Evolutionary conservation across 441 rosid genomes (phyloP).

Genomic region (Sinapis alba): DNA sequence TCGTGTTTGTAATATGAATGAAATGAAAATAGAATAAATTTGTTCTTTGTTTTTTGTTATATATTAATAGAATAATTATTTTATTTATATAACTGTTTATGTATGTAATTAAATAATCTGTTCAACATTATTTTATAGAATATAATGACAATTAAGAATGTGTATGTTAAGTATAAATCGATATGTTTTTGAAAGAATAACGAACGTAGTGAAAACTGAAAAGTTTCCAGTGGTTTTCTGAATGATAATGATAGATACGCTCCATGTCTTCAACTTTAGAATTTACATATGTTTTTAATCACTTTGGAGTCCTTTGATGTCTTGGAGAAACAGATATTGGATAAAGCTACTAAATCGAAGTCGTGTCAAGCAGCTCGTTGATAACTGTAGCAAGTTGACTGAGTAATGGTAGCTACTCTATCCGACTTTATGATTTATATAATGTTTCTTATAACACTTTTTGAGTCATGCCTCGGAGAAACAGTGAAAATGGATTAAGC

Average conservation of each 20-base stretch:
- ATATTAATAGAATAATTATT: background rate
- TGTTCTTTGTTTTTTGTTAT: too few species aligned
- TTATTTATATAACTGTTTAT: background rate
- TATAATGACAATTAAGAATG: background rate
- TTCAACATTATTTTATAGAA: background rate
- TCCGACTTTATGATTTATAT: background rate
- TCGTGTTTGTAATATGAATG: too few species aligned
- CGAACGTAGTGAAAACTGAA: background rate
- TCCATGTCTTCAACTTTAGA: background rate
- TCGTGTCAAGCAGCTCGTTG: background rate
- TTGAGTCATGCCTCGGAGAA: background rate
- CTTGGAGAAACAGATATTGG: background rate
- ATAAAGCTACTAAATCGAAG: background rate
- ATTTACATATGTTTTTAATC: background rate
- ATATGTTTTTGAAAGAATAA: background rate
- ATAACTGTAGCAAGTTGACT: background rate
- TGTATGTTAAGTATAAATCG: background rate
- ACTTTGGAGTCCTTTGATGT: background rate
- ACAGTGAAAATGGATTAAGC: conserved; percentile 1
- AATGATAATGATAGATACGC: background rate
- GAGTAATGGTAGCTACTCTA: background rate
- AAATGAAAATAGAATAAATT: too few species aligned
- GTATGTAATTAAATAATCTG: background rate
- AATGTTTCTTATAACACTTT: background rate
- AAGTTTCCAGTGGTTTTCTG: background rate